These are phyloP conservation scores for Kwoniella europaea DNA, from an alignment of 768 basidiomycete species.

Conservation along the genomic window DNA sequence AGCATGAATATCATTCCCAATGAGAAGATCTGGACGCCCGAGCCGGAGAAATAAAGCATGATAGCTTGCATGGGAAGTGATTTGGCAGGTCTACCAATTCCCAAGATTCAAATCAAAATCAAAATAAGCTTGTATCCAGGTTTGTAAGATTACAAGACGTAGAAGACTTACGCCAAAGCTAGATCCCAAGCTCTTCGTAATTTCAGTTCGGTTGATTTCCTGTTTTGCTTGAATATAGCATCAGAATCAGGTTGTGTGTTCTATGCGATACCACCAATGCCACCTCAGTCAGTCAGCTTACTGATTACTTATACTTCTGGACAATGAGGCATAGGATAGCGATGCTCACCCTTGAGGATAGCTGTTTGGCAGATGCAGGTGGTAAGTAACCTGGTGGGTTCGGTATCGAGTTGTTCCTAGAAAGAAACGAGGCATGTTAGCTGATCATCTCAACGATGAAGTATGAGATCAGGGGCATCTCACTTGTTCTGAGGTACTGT, in stretches of 20 bases:
- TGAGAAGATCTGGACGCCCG: slow-evolving; percentile 93
- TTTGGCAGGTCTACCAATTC: slow-evolving; percentile 69
- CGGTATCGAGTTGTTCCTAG: slow-evolving; percentile 32
- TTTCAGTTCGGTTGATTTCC: slow-evolving; percentile 50
- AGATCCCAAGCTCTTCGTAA: slow-evolving; percentile 56
- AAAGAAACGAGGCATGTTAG: slow-evolving; percentile 7
- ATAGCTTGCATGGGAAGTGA: slow-evolving; percentile 94
- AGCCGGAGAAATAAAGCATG: slow-evolving; percentile 98
- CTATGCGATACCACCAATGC: not conserved
- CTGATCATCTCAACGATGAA: not conserved
- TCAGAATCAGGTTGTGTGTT: slow-evolving; percentile 24
- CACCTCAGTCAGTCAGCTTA: no score
- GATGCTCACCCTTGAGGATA: slow-evolving; percentile 6
- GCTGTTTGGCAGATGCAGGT: slow-evolving; percentile 13
- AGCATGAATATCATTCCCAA: slow-evolving; percentile 96
- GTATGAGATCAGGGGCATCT: not conserved
- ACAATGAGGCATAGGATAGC: no score
- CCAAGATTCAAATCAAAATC: not conserved
- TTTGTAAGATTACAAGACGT: no score
- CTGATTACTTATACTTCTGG: no score
- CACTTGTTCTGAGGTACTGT: slow-evolving; percentile 32
- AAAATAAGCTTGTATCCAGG: not conserved
- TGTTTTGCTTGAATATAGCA: slow-evolving; percentile 20
- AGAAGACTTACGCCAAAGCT: slow-evolving; percentile 49
- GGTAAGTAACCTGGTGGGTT: slow-evolving; percentile 45